Conservation (phyloP, 768 basidiomycete genomes). For the Boletus pseudopeckii region DNA sequence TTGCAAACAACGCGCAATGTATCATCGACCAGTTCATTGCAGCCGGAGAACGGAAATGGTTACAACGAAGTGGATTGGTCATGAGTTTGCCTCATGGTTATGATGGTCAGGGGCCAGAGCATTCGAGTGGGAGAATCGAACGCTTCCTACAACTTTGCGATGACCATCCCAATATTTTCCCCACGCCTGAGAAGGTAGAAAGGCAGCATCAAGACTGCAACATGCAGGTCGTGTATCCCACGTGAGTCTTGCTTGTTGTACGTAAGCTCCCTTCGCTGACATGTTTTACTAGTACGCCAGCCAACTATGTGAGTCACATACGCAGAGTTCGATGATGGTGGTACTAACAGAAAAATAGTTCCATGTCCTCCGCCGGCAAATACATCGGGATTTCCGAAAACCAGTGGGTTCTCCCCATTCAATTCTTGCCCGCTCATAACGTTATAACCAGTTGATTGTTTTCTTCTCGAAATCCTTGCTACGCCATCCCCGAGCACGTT, state of each 20-base stretch:
- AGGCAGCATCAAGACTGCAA: constrained; percentile 99
- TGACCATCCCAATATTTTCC: constrained; percentile 92
- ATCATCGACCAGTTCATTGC: constrained; percentile 99
- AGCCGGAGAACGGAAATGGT: constrained; percentile 96
- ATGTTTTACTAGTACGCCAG: constrained; percentile 65
- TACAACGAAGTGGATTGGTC: constrained; percentile 89
- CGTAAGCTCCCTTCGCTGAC: constrained; percentile 3
- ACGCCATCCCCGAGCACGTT: constrained; percentile 91
- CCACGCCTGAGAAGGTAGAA: constrained; percentile 83
- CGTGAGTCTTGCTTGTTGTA: constrained; percentile 47
- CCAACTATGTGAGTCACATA: constrained; percentile 67
- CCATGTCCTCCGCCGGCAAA: constrained; percentile 96
- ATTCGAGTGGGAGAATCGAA: constrained; percentile 93
- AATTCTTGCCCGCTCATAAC: neutral
- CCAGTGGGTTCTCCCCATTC: constrained; percentile 51
- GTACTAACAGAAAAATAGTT: constrained; percentile 46
- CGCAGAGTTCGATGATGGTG: neutral
- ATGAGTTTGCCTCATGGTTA: constrained; percentile 92
- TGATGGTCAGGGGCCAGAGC: constrained; percentile 98
- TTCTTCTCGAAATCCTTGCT: constrained; percentile 98
- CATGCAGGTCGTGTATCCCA: constrained; percentile 98
- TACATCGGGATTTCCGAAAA: constrained; percentile 97
- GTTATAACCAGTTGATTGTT: constrained; percentile 60
- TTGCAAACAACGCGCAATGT: constrained; percentile 95
- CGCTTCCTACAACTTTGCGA: constrained; percentile 97